Base-by-base conservation (phyloP, 768 basidiomycete species). In the Suillus decipiens region DNA sequence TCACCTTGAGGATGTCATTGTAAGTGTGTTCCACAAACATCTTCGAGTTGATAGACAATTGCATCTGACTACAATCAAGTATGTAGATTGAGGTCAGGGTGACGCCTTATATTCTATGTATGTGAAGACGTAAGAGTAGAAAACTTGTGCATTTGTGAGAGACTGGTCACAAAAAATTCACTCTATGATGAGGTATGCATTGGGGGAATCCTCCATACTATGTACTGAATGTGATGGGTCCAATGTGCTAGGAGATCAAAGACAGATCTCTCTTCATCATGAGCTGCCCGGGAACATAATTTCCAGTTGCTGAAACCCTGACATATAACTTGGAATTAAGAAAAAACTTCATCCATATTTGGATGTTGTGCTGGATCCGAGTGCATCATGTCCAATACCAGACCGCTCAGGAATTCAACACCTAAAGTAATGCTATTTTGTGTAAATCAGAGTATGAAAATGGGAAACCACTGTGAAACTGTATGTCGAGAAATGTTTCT, bases 371-470 rank as follows among this genome's bases (percentile, higher is more conserved):
- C 15, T 0, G 77, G 77, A 51, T 78, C 73, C 2, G 69, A 67
- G 22, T 72, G 69, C 0, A 72, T 67, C 79, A 81, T 79, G 14
- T 72, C 75, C 3, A 61, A 56, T 5, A 78, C 65, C 1, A 79
- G 66, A 1, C 69, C 64, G 31, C 60, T n/a, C 65, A 79, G 64
- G 55, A 79, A 78, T 2, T 67, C 61, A 3, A 28, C 47, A 8
- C 47, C 47, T 4, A 1, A 15, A n/a, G 36, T 37, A 56, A 1
- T 19, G 1, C 41, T 63, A 47, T 59, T 15, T 19, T n/a, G 1
- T 4, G 3, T 0, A 47, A 9, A 60, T 60, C 14, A 47, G 42
- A 24, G 17, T 45, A 2, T 60, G 31, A 22, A 24, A 17, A 56
- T 11, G n/a, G 22, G 5, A 60, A 15, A 6, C 1, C 0, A 55